Base-by-base conservation (phyloP, 1,284 basidiomycete genomes). In the Mrakiaceae sp. region DNA sequence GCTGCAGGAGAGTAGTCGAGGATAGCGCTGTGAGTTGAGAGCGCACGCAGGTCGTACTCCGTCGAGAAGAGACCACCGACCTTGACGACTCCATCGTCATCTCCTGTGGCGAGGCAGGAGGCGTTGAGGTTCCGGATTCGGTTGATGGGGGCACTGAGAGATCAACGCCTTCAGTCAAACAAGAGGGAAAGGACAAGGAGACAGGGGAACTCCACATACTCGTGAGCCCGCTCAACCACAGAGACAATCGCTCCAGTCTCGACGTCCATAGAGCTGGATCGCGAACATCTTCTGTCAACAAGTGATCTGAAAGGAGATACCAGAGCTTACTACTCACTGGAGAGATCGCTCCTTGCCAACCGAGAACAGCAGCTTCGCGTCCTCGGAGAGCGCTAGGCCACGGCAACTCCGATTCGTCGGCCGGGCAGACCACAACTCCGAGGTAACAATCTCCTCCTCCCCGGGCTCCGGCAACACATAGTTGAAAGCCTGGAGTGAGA, bases 21-120 rank as follows among this genome's bases (percentile, higher is more conserved):
- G 27, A 50, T 51, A 47, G 50, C 11, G n/a, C 10, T 44, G 50
- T 12, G 2, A 47, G 43, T 16, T 58, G 14, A 53, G 39, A 5
- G 10, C 16, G 47, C 39, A 44, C 44, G n/a, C 12, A 12, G 3
- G 14, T 10, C n/a, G 42, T n/a, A 7, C 27, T 27, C 8, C 11
- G n/a, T 55, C 9, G 5, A 51, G 39, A 10, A 53, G 6, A 50
- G 8, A 47, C 58, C 2, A 72, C 80, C 56, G 64, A 89, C 90
- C 80, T 94, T 93, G 72, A 97, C 85, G 3, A 93, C 85, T 50
- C 94, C 93, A 66, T 95, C 90, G 73, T 97, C 94, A 72, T 96
- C 94, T 16, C 93, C 94, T 3, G 88, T 91, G 12, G 84, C 84
- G 12, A 95, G 74, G 66, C 92, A 76, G 72, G 85, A 82, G 3